phyloP scores from a whole-genome alignment of 169 alveolate genomes.

The Sarcocystis neurona region DNA sequence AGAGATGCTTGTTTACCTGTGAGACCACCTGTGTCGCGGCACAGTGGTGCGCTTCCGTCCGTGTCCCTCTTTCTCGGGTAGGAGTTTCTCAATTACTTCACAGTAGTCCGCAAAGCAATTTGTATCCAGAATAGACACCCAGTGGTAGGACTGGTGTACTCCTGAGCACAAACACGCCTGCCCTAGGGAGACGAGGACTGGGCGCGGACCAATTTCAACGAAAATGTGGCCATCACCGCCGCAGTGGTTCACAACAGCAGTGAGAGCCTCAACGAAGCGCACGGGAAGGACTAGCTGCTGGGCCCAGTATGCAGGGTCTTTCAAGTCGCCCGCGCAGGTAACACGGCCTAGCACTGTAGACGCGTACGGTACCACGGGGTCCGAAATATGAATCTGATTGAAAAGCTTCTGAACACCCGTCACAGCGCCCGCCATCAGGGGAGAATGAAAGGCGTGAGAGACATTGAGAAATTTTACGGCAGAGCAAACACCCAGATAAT shows the following conservation, averaged over 20 bases:
- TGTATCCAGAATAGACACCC: too few relatives aligned
- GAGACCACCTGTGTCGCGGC: not conserved
- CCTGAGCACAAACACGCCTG: not conserved
- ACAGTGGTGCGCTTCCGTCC: not conserved
- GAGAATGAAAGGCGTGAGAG: conserved; percentile 58
- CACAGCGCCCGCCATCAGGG: conserved; percentile 59
- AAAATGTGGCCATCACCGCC: conserved; percentile 24
- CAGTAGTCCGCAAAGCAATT: too few relatives aligned
- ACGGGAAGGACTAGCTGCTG: conserved; percentile 65
- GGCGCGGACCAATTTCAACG: conserved; percentile 62
- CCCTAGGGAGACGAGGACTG: conserved; percentile 37
- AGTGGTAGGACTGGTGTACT: not conserved
- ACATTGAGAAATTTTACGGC: conserved; percentile 51
- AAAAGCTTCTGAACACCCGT: conserved; percentile 26
- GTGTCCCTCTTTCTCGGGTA: not conserved
- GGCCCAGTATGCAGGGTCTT: conserved; percentile 62
- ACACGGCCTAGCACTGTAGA: conserved; percentile 55
- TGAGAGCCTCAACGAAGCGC: conserved; percentile 58
- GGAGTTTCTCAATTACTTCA: too few relatives aligned
- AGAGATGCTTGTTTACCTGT: not conserved
- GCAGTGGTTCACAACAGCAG: not conserved
- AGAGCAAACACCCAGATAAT: conserved; percentile 28
- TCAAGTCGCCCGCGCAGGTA: not conserved
- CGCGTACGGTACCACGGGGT: conserved; percentile 38
- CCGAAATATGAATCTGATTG: not conserved